phyloP scores from a whole-genome alignment of 768 basidiomycete species.

The Krasilnikovozyma curviuscula region DNA sequence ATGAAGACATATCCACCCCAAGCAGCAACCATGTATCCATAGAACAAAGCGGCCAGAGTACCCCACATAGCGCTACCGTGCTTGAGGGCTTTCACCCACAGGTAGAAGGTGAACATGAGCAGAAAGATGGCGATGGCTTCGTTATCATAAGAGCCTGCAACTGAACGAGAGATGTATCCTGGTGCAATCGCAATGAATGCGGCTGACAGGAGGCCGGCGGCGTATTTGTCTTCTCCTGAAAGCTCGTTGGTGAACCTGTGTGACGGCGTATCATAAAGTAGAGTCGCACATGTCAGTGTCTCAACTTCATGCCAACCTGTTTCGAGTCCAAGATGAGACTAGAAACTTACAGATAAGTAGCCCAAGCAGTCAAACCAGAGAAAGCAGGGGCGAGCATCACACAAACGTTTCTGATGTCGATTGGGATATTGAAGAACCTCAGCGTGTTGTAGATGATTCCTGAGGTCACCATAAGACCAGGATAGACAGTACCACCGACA shows the following conservation, averaged over 20 bases:
- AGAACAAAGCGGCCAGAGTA: slow-evolving; percentile 78
- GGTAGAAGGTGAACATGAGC: slow-evolving; percentile 96
- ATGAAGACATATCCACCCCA: slow-evolving; percentile 99
- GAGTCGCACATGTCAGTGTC: not conserved
- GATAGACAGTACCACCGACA: slow-evolving; percentile 95
- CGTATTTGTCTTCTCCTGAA: slow-evolving; percentile 48
- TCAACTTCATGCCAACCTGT: not conserved
- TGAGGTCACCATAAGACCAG: slow-evolving; percentile 93
- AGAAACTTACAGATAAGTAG: slow-evolving; percentile 66
- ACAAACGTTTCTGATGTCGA: slow-evolving; percentile 92
- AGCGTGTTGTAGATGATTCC: slow-evolving; percentile 90
- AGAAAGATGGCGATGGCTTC: slow-evolving; percentile 99
- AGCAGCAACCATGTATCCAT: slow-evolving; percentile 99
- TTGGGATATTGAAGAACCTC: slow-evolving; percentile 72
- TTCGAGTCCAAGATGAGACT: no score
- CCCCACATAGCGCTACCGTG: slow-evolving; percentile 82
- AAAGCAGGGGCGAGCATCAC: slow-evolving; percentile 94
- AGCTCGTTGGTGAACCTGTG: slow-evolving; percentile 85
- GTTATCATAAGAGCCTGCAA: slow-evolving; percentile 98
- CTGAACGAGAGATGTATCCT: slow-evolving; percentile 92
- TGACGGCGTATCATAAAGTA: no score
- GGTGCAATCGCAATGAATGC: slow-evolving; percentile 96
- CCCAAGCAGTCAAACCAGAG: slow-evolving; percentile 87
- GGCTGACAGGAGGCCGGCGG: slow-evolving; percentile 89
- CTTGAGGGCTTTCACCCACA: slow-evolving; percentile 92